Evolutionary conservation across 768 basidiomycete genomes (phyloP).

Genomic region (Tephrocybe sp.): DNA sequence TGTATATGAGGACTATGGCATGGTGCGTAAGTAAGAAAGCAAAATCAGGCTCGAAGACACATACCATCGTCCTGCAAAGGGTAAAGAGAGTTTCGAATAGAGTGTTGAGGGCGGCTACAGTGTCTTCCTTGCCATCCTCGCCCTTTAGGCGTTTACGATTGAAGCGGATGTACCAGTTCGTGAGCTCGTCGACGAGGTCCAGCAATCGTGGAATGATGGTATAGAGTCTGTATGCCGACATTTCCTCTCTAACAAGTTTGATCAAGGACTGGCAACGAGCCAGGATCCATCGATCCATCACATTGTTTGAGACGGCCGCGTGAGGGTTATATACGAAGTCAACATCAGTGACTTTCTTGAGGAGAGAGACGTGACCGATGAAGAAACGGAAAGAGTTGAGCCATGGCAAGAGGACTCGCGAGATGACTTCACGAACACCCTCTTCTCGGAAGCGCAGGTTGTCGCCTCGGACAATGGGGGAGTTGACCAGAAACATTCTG

Average conservation of each 20-base stretch:
- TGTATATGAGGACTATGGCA: constrained; percentile 89
- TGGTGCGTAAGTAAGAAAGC: constrained; percentile 1
- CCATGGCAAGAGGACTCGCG: constrained; percentile 97
- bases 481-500: constrained; percentile 98
- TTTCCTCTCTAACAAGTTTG: constrained; percentile 86
- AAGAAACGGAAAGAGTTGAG: constrained; percentile 99
- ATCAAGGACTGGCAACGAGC: constrained; percentile 98
- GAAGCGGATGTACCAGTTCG: constrained; percentile 99
- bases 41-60: constrained; percentile 13
- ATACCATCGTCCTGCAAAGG: constrained; percentile 91
- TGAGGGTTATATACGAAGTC: constrained; percentile 89
- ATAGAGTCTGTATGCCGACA: constrained; percentile 96
- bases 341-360: constrained; percentile 76
- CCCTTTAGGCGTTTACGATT: constrained; percentile 96
- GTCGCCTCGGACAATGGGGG: constrained; percentile 96
- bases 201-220: constrained; percentile 95
- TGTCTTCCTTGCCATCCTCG: constrained; percentile 88
- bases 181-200: constrained; percentile 92
- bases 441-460: constrained; percentile 98
- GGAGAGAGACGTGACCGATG: constrained; percentile 87
- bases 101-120: constrained; percentile 86
- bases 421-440: constrained; percentile 94
- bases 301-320: constrained; percentile 80
- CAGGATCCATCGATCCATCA: constrained; percentile 99
- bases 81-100: constrained; percentile 95